Percentiles rank a stretch among this genome's conserved stretches.
These are phyloP conservation scores for Endoconidiophora polonica DNA, from an alignment of 2,329 filamentous ascomycete genomes.

Conservation along the genomic window DNA sequence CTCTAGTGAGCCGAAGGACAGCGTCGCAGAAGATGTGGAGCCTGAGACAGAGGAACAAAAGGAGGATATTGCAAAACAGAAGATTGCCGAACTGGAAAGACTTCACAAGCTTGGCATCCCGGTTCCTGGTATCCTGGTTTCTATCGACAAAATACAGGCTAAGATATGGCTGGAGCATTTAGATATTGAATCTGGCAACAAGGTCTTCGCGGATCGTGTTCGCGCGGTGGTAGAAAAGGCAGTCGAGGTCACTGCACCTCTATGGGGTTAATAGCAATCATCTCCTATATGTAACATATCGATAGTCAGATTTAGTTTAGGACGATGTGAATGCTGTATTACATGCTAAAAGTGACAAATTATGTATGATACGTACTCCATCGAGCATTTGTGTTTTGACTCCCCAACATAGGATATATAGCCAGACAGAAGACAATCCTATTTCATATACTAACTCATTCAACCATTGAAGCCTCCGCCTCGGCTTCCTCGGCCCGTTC, in stretches of 20 bases:
- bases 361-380: not conserved
- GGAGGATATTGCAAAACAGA: conserved; percentile 37
- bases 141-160: conserved; percentile 73
- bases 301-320: not conserved
- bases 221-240: conserved; percentile 79
- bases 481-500: conserved; percentile 39
- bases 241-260: conserved; percentile 67
- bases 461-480: conserved; percentile 22
- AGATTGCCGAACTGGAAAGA: conserved; percentile 53
- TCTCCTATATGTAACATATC: not conserved
- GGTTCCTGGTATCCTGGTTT: conserved; percentile 74
- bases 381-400: not conserved
- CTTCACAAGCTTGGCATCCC: conserved; percentile 75
- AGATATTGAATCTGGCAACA: conserved; percentile 72
- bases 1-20: conserved; percentile 16
- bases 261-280: conserved; percentile 35
- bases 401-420: not conserved
- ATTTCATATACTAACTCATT: not conserved
- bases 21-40: conserved; percentile 16
- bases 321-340: no score
- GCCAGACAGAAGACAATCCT: not conserved
- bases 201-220: conserved; percentile 67
- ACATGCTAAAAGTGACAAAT: not conserved
- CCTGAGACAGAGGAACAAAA: conserved; percentile 23
- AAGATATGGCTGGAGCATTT: conserved; percentile 84